Base-by-base conservation (phyloP, 2,329 filamentous ascomycete species). In the Penicillium sp. region DNA sequence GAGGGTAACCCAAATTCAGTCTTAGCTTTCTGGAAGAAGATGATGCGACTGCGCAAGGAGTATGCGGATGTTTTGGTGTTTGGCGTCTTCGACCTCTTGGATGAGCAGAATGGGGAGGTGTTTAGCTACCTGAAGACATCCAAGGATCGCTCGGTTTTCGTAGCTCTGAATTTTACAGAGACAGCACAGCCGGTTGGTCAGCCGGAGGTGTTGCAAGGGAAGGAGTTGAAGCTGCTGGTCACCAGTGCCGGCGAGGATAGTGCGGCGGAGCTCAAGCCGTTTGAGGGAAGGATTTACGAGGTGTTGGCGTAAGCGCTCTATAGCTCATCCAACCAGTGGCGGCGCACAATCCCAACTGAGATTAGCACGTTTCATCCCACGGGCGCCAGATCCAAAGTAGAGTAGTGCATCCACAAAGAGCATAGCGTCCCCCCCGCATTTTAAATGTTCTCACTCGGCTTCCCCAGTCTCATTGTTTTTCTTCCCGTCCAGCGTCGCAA, bases 31-130 rank as follows among this genome's bases (percentile, higher is more conserved):
- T 91, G 88, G 84, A 84, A 73, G 23, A 69, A 75, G 0, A 81
- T 88, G 60, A 77, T 91, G 23, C 69, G 76, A 21, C 69, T 87
- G 58, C 83, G 90, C 61, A 90, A 90, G 70, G 73, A 83, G 53
- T 79, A 86, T 69, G 82, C 81, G 48, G 84, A 90, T 63, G 69
- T 90, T 0, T 86, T 91, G 59, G 84, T 91, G 7, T 91, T 91
- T 67, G 89, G 89, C 1, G 78, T 85, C 51, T 91, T 90, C 63
- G 79, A 82, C 56, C 67, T 84, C n/a, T 70, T 89, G 1, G 82
- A 85, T 0, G 73, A 78, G 0, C 78, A 85, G 5, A 82, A 86
- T 21, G 68, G 75, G 58, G 73, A 82, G 23, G 76, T 86, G 0
- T 89, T 90, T 67, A 73, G 65, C 26, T 68, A 68, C 56, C 67